Evolutionary conservation across 805 yeast genomes (phyloP).

Genomic region (Tetrapisispora namnaoensis): DNA sequence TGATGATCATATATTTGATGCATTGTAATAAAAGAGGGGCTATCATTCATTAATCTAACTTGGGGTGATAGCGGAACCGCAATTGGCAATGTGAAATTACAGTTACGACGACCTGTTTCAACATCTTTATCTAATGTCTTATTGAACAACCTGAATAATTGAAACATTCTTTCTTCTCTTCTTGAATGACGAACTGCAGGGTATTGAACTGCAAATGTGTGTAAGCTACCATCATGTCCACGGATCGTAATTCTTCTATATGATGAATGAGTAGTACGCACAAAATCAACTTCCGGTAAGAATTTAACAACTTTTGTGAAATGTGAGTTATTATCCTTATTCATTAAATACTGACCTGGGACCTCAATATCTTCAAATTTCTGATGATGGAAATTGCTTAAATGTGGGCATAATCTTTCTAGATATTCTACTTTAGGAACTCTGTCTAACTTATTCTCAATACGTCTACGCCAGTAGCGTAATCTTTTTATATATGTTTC

Average conservation of each 20-base stretch:
- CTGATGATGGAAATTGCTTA: slow-evolving; percentile 95
- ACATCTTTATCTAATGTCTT: slow-evolving; percentile 70
- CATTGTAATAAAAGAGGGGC: slow-evolving; percentile 59
- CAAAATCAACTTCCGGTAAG: slow-evolving; percentile 76
- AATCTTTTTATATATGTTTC: slow-evolving; percentile 77
- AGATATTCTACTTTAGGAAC: slow-evolving; percentile 69
- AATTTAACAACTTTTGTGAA: slow-evolving; percentile 90
- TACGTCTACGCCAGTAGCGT: slow-evolving; percentile 84
- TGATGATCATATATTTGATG: slow-evolving; percentile 80
- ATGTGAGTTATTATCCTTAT: slow-evolving; percentile 81
- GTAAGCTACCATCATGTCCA: slow-evolving; percentile 87
- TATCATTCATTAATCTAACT: slow-evolving; percentile 82
- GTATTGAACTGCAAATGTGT: slow-evolving; percentile 90
- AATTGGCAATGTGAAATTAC: slow-evolving; percentile 77
- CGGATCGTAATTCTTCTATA: slow-evolving; percentile 81
- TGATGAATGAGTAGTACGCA: slow-evolving; percentile 84
- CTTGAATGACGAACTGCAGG: slow-evolving; percentile 97
- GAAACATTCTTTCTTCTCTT: slow-evolving; percentile 90
- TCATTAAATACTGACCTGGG: slow-evolving; percentile 90
- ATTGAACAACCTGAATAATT: slow-evolving; percentile 80
- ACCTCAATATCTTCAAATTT: slow-evolving; percentile 95
- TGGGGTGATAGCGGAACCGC: slow-evolving; percentile 94
- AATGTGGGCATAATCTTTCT: slow-evolving; percentile 87
- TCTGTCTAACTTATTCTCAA: slow-evolving; percentile 86
- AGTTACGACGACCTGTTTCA: slow-evolving; percentile 77